These are phyloP conservation scores for Medicago truncatula DNA, from an alignment of 306 rosid species.

Conservation along the genomic window MtrunA17r5.0-ANR NC_053046.1:24560001-24560500, in stretches of 20 bases:
- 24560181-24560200: background rate
- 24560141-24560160: background rate
- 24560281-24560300: background rate
- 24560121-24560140: conserved; percentile 1
- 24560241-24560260: too few relatives aligned
- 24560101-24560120: background rate
- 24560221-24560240: background rate
- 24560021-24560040: background rate
- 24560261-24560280: background rate
- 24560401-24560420: too few relatives aligned
- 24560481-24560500: too few relatives aligned
- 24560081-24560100: conserved; percentile 3
- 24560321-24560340: background rate
- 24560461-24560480: too few relatives aligned
- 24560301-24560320: background rate
- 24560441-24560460: too few relatives aligned
- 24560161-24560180: background rate
- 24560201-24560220: background rate
- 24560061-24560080: background rate
- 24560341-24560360: background rate
- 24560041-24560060: background rate
- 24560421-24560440: too few relatives aligned
- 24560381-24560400: too few relatives aligned
- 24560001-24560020: background rate
- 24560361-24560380: too few relatives aligned